Evolutionary conservation across 805 yeast genomes (phyloP).

Genomic region (Wickerhamiella galacta): DNA sequence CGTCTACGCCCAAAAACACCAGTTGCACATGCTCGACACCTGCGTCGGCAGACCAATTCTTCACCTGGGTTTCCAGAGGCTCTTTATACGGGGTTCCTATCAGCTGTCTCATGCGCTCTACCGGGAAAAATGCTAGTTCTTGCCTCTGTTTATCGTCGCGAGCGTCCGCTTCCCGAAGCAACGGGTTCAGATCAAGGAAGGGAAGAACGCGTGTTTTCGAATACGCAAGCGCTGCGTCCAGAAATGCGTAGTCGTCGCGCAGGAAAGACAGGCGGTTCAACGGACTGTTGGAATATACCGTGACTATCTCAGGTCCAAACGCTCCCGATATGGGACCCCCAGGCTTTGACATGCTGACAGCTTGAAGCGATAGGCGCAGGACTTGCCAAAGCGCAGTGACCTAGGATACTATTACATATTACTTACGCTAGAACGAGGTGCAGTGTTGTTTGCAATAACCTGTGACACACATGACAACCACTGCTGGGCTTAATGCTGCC

Average conservation of each 20-base stretch:
- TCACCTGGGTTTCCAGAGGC: constrained; percentile 16
- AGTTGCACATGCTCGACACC: constrained; percentile 16
- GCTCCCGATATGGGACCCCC: too few relatives aligned
- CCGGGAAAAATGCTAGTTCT: neutral
- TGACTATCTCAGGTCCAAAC: constrained; percentile 19
- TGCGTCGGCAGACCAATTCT: constrained; percentile 21
- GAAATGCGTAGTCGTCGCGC: constrained; percentile 37
- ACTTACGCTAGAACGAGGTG: too few relatives aligned
- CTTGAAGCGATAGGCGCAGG: too few relatives aligned
- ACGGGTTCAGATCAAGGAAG: constrained; percentile 18
- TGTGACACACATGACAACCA: too few relatives aligned
- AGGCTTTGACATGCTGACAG: too few relatives aligned
- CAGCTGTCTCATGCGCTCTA: constrained; percentile 19
- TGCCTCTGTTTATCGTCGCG: neutral
- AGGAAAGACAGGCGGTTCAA: constrained; percentile 50
- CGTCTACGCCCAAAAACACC: constrained; percentile 37
- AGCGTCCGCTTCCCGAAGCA: constrained; percentile 5
- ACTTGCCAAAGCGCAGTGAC: too few relatives aligned
- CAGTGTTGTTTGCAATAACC: too few relatives aligned
- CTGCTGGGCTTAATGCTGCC: too few relatives aligned
- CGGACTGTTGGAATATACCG: constrained; percentile 33
- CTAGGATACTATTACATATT: too few relatives aligned
- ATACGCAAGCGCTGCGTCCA: constrained; percentile 29
- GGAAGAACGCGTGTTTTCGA: constrained; percentile 36
- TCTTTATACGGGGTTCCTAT: constrained; percentile 23